These are phyloP conservation scores for Pseudoscleropodium purum DNA, from an alignment of 225 moss, liverwort and hornwort genomes.

Conservation along the genomic window DNA sequence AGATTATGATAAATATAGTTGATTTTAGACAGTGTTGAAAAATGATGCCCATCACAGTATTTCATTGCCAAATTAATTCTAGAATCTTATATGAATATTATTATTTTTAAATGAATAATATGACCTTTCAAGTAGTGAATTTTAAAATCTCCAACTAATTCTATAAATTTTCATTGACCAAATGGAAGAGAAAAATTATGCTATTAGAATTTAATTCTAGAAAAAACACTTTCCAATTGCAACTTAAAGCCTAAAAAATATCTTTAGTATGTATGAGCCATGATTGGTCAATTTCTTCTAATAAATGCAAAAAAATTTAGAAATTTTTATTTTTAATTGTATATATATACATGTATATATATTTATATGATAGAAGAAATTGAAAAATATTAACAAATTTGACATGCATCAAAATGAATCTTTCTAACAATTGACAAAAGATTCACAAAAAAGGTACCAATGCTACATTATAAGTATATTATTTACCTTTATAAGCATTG, in stretches of 20 bases:
- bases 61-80: too few species aligned
- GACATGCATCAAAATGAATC: too few species aligned
- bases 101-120: background rate
- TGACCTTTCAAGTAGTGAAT: background rate
- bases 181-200: rapidly evolving
- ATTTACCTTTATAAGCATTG: too few species aligned
- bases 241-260: background rate
- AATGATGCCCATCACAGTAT: too few species aligned
- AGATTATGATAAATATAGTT: background rate
- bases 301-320: background rate
- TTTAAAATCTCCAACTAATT: background rate
- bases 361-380: too few species aligned
- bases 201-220: background rate
- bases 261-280: rapidly evolving
- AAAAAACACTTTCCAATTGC: rapidly evolving
- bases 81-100: background rate
- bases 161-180: background rate
- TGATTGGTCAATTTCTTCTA: background rate
- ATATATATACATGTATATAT: too few species aligned
- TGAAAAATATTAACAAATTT: too few species aligned
- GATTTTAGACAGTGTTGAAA: background rate
- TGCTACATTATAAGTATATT: too few species aligned
- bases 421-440: too few species aligned
- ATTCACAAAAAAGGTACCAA: too few species aligned
- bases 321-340: too few species aligned